phyloP scores from a whole-genome alignment of 768 basidiomycete genomes.

The Boletellus ananas region DNA sequence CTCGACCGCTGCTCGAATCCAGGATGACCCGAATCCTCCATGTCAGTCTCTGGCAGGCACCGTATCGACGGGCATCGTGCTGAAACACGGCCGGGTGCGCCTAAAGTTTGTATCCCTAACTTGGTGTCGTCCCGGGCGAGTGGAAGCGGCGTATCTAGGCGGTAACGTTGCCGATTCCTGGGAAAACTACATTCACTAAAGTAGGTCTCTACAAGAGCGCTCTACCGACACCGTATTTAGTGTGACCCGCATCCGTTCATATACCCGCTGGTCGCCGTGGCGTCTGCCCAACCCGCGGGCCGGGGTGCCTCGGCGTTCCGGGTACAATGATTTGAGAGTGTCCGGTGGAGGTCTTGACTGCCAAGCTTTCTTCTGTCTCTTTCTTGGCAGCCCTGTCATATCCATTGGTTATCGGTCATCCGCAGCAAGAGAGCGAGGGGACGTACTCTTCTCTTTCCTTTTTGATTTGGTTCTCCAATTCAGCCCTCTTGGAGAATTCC shows the following conservation, averaged over 20 bases:
- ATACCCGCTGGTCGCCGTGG: conserved; percentile 73
- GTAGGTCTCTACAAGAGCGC: too few relatives aligned
- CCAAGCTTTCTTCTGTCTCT: conserved; percentile 56
- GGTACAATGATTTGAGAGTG: conserved; percentile 72
- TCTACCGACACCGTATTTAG: too few relatives aligned
- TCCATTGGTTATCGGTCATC: conserved; percentile 4
- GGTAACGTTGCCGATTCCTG: conserved; percentile 6
- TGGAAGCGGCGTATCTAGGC: conserved; percentile 7
- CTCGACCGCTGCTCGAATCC: conserved; percentile 18
- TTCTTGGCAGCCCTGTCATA: conserved; percentile 54
- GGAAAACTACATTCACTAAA: conserved; percentile 1
- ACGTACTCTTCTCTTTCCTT: conserved; percentile 66
- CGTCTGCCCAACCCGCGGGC: conserved; percentile 67
- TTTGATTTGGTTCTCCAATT: conserved; percentile 90
- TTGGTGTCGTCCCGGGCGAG: too few relatives aligned
- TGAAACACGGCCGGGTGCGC: background rate
- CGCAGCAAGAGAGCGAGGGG: too few relatives aligned
- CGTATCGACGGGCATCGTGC: conserved; percentile 6
- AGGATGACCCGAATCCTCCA: conserved; percentile 12
- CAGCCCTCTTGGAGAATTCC: conserved; percentile 89
- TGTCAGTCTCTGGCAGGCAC: conserved; percentile 12
- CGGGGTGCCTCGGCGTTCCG: conserved; percentile 73
- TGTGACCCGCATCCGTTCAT: conserved; percentile 26
- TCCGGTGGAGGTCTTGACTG: conserved; percentile 49
- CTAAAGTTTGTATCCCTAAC: background rate